A percentile compares a stretch with the other conserved stretches of the same genome.
phyloP scores from a whole-genome alignment of 2,329 filamentous ascomycete species.

The Aspergillus quadricinctus region DNA sequence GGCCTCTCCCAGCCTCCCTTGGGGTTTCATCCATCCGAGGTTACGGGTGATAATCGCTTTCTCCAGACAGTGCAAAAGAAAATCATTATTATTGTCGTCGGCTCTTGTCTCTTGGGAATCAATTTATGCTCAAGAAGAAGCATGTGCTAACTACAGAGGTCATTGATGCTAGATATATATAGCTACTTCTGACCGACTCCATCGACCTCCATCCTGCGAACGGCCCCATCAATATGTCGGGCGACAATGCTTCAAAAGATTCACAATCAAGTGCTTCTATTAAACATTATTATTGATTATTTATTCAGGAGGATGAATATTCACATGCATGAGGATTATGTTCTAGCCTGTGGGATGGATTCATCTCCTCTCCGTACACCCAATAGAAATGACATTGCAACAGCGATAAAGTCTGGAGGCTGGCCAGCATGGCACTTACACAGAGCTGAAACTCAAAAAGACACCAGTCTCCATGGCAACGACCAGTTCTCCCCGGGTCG shows the following conservation, averaged over 20 bases:
- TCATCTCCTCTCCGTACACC: neutral
- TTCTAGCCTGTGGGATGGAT: neutral
- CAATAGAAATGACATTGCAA: slow-evolving; percentile 4
- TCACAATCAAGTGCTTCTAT: neutral
- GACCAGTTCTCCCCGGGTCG: slow-evolving; percentile 7
- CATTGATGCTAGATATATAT: neutral
- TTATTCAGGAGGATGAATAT: neutral
- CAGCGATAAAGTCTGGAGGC: slow-evolving; percentile 6
- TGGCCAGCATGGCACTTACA: slow-evolving; percentile 6
- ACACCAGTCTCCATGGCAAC: slow-evolving; percentile 20
- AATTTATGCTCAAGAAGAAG: neutral
- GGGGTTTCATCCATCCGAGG: neutral
- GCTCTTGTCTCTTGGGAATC: neutral
- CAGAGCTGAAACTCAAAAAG: neutral
- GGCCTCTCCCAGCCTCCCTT: neutral
- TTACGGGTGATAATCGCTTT: neutral
- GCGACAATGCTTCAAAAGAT: neutral
- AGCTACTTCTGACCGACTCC: neutral
- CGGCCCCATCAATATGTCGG: neutral
- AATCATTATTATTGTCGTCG: neutral
- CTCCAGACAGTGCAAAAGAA: neutral
- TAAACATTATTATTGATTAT: neutral
- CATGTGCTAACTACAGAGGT: neutral
- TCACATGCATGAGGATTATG: neutral
- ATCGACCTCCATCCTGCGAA: neutral